Evolutionary conservation across 2,329 filamentous ascomycete genomes (phyloP), one percentile per base, ranked within the genome.

Genomic region (Paramyrothecium sp.): DNA sequence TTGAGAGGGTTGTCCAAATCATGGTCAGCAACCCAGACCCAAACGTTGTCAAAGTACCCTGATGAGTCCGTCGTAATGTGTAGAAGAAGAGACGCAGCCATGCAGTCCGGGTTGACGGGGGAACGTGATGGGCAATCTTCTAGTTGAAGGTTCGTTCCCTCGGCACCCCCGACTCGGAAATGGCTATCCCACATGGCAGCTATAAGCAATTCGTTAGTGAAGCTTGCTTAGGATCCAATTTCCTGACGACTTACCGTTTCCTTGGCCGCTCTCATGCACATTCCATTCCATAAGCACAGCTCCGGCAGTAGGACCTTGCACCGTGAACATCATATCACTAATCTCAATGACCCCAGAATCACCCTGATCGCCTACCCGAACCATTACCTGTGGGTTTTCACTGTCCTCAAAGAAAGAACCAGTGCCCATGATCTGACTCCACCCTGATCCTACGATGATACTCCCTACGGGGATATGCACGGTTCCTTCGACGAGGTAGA

Each of bases 121-220:
- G 80, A 78, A 10, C 26, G 67, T 53, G 75, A 75, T 4, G 82
- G 82, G 58, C 87, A 91, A n/a, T 77, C 82, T 64, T 83, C 78
- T 22, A 81, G 80, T 66, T 87, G 84, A 10, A 92, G 79, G 54
- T 86, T 74, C 17, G 88, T 89, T 44, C 89, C 89, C 2, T 81
- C 81, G 26, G 82, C 83, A n/a, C 90, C 90, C 62, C 89, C 89
- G 57, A 93, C 81, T 63, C 90, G 86, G 70, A 89, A 81, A 72
- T 94, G 89, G 12, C 20, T 54, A 48, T 62, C 63, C 60, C 58
- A 62, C 53, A 62, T 52, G 13, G 56, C 65, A 0, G 63, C 65
- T 0, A 30, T 30, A 30, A 30, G 10, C 5, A 30, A 30, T 4
- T 30, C n/a, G n/a, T n/a, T n/a, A n/a, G n/a, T 30, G 5, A 30